A percentile compares a stretch with the other conserved stretches of the same genome.
Evolutionary conservation across 768 basidiomycete species (phyloP).

Genomic region (Boletus rufocinnamomeus): DNA sequence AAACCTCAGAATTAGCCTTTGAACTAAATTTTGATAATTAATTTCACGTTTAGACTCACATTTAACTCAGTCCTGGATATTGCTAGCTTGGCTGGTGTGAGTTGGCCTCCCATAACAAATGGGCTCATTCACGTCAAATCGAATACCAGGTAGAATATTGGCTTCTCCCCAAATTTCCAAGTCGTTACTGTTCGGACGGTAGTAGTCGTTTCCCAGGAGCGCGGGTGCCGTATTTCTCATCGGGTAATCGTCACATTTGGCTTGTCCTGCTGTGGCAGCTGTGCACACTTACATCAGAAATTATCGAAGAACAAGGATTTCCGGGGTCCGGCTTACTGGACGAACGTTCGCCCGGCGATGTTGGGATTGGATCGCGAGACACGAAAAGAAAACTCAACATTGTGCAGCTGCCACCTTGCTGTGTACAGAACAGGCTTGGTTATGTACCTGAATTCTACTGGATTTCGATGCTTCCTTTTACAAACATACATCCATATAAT

Average conservation of each 20-base stretch:
- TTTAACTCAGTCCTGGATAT: neutral
- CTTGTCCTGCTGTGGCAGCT: neutral
- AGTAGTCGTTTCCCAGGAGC: neutral
- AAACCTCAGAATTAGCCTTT: no score
- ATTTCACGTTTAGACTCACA: no score
- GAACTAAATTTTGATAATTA: no score
- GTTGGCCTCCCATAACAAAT: no score
- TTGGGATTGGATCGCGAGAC: constrained; percentile 21
- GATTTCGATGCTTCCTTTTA: constrained; percentile 13
- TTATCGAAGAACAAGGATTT: neutral
- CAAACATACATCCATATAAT: constrained; percentile 16
- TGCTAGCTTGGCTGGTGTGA: no score
- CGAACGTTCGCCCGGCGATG: constrained; percentile 12
- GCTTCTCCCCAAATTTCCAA: neutral
- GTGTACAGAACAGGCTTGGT: constrained; percentile 12
- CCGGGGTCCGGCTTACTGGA: constrained; percentile 3
- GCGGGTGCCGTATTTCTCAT: neutral
- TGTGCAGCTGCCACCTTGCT: constrained; percentile 16
- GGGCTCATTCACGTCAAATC: no score
- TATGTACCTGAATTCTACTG: constrained; percentile 21
- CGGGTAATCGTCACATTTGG: neutral
- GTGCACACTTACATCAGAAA: neutral
- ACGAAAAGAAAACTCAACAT: neutral
- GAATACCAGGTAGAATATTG: neutral
- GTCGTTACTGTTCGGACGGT: neutral